phyloP scores from a whole-genome alignment of 495 filamentous ascomycete species.

The Clavariopsis aquatica region DNA sequence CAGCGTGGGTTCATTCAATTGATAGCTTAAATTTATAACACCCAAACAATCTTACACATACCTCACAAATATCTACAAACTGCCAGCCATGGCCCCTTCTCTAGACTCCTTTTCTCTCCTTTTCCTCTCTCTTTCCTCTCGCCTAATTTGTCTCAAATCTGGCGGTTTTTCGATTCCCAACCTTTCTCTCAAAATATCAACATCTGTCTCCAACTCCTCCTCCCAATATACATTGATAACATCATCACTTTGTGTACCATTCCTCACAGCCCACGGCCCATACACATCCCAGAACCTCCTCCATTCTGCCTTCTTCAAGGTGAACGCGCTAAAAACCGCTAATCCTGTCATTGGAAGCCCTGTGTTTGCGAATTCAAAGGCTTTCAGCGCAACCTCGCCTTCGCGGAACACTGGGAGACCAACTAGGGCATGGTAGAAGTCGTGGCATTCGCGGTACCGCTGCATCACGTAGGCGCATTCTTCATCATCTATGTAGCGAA shows the following conservation, averaged over 20 bases:
- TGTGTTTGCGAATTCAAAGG: constrained; percentile 94
- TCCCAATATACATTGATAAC: constrained; percentile 99
- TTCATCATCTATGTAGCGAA: constrained; percentile 88
- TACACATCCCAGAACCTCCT: constrained; percentile 71
- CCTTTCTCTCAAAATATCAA: constrained; percentile 69
- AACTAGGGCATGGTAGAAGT: constrained; percentile 96
- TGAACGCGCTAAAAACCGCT: constrained; percentile 66
- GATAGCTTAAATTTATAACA: too few relatives aligned
- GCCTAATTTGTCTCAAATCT: constrained; percentile 80
- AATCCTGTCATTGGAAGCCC: constrained; percentile 93
- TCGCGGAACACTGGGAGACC: constrained; percentile 89
- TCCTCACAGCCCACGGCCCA: constrained; percentile 86
- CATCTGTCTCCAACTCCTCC: constrained; percentile 85
- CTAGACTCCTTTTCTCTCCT: constrained; percentile 48
- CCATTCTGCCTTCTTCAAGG: constrained; percentile 75
- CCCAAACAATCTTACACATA: too few relatives aligned
- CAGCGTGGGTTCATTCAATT: too few relatives aligned
- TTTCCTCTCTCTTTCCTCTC: constrained; percentile 65
- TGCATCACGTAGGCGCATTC: constrained; percentile 99
- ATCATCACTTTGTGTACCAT: constrained; percentile 74
- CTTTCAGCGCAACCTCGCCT: constrained; percentile 92
- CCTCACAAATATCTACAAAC: background rate
- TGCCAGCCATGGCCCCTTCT: background rate
- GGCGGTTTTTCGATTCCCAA: constrained; percentile 85
- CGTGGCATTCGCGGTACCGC: constrained; percentile 94